Conservation (phyloP, 352 stramenopile genomes). For the Globisporangium splendens region DNA sequence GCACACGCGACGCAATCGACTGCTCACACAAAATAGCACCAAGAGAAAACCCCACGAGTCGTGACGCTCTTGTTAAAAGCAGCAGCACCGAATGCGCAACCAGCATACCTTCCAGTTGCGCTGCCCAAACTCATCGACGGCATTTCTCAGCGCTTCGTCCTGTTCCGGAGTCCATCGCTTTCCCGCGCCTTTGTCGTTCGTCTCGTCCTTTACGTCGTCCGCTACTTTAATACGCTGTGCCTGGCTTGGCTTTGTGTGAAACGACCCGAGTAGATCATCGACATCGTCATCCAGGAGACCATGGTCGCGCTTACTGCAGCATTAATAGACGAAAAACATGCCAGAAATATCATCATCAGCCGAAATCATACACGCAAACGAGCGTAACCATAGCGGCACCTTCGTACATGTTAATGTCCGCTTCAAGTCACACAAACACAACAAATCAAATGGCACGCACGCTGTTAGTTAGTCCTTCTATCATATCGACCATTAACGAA, state of each 20-base stretch:
- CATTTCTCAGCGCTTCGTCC: slow-evolving; percentile 69
- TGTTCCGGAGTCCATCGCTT: slow-evolving; percentile 72
- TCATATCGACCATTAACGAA: too few relatives aligned
- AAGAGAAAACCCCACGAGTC: background rate
- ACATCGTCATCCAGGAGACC: slow-evolving; percentile 20
- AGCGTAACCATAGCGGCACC: too few relatives aligned
- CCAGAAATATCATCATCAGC: too few relatives aligned
- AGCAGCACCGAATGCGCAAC: background rate
- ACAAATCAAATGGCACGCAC: too few relatives aligned
- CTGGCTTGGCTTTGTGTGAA: slow-evolving; percentile 52
- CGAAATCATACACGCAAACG: too few relatives aligned
- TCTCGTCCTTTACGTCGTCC: slow-evolving; percentile 20
- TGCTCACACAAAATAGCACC: slow-evolving; percentile 1
- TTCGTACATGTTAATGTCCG: too few relatives aligned
- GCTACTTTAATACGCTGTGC: slow-evolving; percentile 42
- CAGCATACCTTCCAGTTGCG: slow-evolving; percentile 79
- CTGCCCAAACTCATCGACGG: slow-evolving; percentile 73
- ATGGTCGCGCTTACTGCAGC: slow-evolving; percentile 48
- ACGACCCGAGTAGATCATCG: slow-evolving; percentile 35
- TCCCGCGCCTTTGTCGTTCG: slow-evolving; percentile 31
- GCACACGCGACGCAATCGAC: slow-evolving; percentile 59
- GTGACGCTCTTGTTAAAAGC: background rate
- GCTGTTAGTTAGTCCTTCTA: too few relatives aligned
- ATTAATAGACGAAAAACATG: too few relatives aligned
- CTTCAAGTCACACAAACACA: too few relatives aligned